Percentiles rank a stretch among this genome's conserved stretches.
These are phyloP conservation scores for Nakaseomyces sp. DNA, from an alignment of 1,139 yeast genomes.

Conservation along the genomic window DNA sequence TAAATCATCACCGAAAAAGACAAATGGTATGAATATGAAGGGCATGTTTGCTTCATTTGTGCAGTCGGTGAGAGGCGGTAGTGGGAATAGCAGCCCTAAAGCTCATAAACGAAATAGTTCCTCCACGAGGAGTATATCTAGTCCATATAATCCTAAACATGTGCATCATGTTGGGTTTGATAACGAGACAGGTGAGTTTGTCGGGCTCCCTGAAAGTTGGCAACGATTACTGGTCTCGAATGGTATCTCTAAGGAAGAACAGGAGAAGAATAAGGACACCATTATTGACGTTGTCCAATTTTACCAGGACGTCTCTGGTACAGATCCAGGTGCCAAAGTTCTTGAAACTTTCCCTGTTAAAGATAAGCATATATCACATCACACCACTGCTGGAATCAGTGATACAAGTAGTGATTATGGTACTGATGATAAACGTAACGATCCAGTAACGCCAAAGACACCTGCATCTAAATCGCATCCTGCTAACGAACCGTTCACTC, in stretches of 20 bases:
- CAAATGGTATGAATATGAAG: slow-evolving; percentile 36
- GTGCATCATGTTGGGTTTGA: slow-evolving; percentile 92
- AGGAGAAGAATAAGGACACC: slow-evolving; percentile 86
- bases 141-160: slow-evolving; percentile 85
- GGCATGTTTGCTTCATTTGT: slow-evolving; percentile 45
- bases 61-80: slow-evolving; percentile 33
- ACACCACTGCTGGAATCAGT: background rate
- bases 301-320: slow-evolving; percentile 58
- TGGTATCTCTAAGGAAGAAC: slow-evolving; percentile 80
- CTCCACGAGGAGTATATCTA: slow-evolving; percentile 49
- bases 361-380: background rate
- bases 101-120: slow-evolving; percentile 19
- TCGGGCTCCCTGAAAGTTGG: slow-evolving; percentile 93
- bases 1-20: background rate
- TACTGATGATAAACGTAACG: background rate
- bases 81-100: slow-evolving; percentile 18
- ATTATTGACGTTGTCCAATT: slow-evolving; percentile 88
- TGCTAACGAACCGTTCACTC: background rate
- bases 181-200: slow-evolving; percentile 70
- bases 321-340: slow-evolving; percentile 54
- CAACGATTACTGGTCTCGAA: slow-evolving; percentile 70
- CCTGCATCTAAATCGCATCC: background rate
- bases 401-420: background rate
- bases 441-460: background rate
- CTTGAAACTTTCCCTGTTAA: slow-evolving; percentile 57